Percentiles rank a stretch among this genome's conserved stretches.
Evolutionary conservation across 2,329 filamentous ascomycete genomes (phyloP).

Genomic region (Stagonosporopsis rhizophila): DNA sequence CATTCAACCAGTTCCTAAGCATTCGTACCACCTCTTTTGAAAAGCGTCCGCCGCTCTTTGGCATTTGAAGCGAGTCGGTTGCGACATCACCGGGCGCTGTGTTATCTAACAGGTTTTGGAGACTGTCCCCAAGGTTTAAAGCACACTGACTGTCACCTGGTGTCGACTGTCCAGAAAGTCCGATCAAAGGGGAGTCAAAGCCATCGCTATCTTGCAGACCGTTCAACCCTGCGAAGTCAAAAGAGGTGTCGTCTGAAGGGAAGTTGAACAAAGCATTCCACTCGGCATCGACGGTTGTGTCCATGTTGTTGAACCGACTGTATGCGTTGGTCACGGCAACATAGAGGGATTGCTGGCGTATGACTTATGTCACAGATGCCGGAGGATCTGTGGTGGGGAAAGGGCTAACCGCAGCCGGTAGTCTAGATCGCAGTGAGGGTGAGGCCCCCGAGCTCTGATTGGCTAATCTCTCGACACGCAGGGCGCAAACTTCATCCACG

Average conservation of each 20-base stretch:
- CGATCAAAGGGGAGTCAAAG: slow-evolving; percentile 13
- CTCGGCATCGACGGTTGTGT: slow-evolving; percentile 10
- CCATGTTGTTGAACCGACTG: slow-evolving; percentile 10
- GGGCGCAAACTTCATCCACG: slow-evolving; percentile 5
- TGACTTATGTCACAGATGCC: background rate
- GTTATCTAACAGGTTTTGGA: slow-evolving; percentile 4
- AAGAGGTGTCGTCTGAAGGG: slow-evolving; percentile 1
- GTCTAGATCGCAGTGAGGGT: slow-evolving; percentile 9
- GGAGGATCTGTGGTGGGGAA: slow-evolving; percentile 6
- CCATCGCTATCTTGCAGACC: slow-evolving; percentile 9
- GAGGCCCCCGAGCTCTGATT: slow-evolving; percentile 4
- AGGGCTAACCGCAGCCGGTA: slow-evolving; percentile 9
- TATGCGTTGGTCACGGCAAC: slow-evolving; percentile 9
- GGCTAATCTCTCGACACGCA: slow-evolving; percentile 4
- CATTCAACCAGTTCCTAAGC: slow-evolving; percentile 34
- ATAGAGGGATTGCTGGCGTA: slow-evolving; percentile 4
- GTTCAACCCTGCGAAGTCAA: slow-evolving; percentile 9
- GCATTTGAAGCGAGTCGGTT: background rate
- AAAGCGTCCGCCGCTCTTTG: slow-evolving; percentile 26
- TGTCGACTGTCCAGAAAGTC: slow-evolving; percentile 12
- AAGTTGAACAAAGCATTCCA: slow-evolving; percentile 14
- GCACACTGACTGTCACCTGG: slow-evolving; percentile 11
- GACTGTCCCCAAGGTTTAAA: slow-evolving; percentile 2
- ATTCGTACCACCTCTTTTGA: slow-evolving; percentile 33
- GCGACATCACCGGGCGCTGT: background rate